Base-by-base conservation (phyloP, 331 rosid species). In the Phaseolus coccineus region DNA sequence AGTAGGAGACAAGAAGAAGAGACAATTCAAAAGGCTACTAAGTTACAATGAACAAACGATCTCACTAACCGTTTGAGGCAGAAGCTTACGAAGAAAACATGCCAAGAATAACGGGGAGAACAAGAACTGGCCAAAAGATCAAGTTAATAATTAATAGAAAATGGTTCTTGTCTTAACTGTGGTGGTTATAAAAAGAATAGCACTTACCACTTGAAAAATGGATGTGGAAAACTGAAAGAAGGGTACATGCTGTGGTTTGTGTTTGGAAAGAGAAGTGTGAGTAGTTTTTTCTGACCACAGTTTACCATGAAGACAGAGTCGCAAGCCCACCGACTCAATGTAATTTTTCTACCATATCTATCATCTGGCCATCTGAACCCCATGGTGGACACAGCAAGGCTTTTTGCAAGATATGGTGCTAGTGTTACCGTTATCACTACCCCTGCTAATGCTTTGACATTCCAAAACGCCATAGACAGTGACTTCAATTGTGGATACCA, bases 321-420 rank as follows among this genome's bases (percentile, higher is more conserved):
- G 3, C 44, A 58, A 11, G 16, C 24, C 25, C 37, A 72, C 9
- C 16, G 79, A 39, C 65, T 86, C 2, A 25, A 47, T 33, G 47
- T 87, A 12, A 35, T 78, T 76, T 74, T 89, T 55, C 68, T 89
- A 28, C 93, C 88, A 19, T 83, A 27, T 74, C 69, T 39, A 50
- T 63, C 71, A 7, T 75, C 82, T 1, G 88, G 91, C 67, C 89
- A 87, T 75, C 65, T 83, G 71, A 76, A 55, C 13, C 89, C 89
- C 2, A 62, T 85, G 83, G 72, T 87, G 3, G 84, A 83, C 50
- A 47, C 76, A 27, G 83, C 89, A n/a, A 89, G 83, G 22, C 63
- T 81, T 0, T 89, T 87, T 62, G 82, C 89, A 1, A 78, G 22
- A 22, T 85, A 80, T 8, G 89, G 77, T 31, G 82, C 6, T 28